Percentiles rank a stretch among this genome's conserved stretches.
Evolutionary conservation across 2,329 filamentous ascomycete species (phyloP).

Genomic region (Diaporthe ilicicola): DNA sequence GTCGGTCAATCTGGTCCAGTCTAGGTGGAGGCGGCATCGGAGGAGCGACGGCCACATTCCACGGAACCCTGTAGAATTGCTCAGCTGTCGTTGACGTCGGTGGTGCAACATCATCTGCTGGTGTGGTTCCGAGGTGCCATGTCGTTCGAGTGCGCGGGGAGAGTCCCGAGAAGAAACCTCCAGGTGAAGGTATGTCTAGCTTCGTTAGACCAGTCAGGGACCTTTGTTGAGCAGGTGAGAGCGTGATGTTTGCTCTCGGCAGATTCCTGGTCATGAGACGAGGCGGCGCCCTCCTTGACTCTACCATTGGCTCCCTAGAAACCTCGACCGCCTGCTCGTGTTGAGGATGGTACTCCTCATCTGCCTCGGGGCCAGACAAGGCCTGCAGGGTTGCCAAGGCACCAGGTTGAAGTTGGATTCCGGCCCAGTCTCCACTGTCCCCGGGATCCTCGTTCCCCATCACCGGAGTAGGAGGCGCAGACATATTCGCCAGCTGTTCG

Average conservation of each 20-base stretch:
- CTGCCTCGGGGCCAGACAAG: slow-evolving; percentile 65
- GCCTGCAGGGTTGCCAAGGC: slow-evolving; percentile 84
- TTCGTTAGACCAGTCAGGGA: slow-evolving; percentile 78
- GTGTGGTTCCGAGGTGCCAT: slow-evolving; percentile 72
- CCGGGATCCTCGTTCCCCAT: slow-evolving; percentile 64
- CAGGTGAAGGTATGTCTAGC: slow-evolving; percentile 89
- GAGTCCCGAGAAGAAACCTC: slow-evolving; percentile 89
- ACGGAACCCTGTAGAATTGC: slow-evolving; percentile 88
- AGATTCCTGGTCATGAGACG: slow-evolving; percentile 57
- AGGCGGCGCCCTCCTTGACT: slow-evolving; percentile 62
- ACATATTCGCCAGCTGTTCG: slow-evolving; percentile 84
- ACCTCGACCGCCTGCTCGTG: slow-evolving; percentile 65
- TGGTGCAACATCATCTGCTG: slow-evolving; percentile 60
- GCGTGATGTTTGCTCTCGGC: slow-evolving; percentile 42
- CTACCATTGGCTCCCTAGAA: slow-evolving; percentile 51
- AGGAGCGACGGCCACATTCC: slow-evolving; percentile 59
- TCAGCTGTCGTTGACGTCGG: slow-evolving; percentile 93
- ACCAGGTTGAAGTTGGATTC: slow-evolving; percentile 78
- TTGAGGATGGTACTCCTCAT: slow-evolving; percentile 67
- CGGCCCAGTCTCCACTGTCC: slow-evolving; percentile 72
- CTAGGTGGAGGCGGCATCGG: slow-evolving; percentile 38
- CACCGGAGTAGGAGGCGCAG: slow-evolving; percentile 85
- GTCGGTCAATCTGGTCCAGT: slow-evolving; percentile 47
- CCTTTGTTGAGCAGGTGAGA: slow-evolving; percentile 60
- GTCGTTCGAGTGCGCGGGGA: slow-evolving; percentile 79